phyloP scores from a whole-genome alignment of 371 early-diverging fungal genomes.

The Amoeboaphelidium occidentale region DNA sequence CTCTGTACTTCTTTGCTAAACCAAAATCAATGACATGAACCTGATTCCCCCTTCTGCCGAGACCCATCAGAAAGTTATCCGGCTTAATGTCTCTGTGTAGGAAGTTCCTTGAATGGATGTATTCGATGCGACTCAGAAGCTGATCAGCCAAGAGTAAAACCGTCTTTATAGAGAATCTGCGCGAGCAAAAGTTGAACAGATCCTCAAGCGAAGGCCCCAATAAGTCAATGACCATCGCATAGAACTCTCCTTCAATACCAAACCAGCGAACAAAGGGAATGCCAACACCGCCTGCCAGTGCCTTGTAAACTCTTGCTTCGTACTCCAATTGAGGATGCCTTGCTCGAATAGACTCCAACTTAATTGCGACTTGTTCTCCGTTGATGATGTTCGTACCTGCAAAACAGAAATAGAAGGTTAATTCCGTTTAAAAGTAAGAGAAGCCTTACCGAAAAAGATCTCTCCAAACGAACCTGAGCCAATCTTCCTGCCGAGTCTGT shows the following conservation, averaged over 20 bases:
- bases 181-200: slow-evolving; percentile 91
- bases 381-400: slow-evolving; percentile 70
- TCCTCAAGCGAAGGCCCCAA: slow-evolving; percentile 97
- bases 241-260: slow-evolving; percentile 76
- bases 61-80: slow-evolving; percentile 98
- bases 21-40: slow-evolving; percentile 99
- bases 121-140: slow-evolving; percentile 86
- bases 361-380: slow-evolving; percentile 89
- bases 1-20: slow-evolving; percentile 92
- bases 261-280: slow-evolving; percentile 87
- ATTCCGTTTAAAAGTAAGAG: background rate
- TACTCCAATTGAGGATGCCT: slow-evolving; percentile 92
- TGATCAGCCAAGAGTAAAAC: slow-evolving; percentile 94
- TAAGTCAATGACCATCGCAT: slow-evolving; percentile 96
- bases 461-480: slow-evolving; percentile 98
- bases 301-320: slow-evolving; percentile 83
- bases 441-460: slow-evolving; percentile 67
- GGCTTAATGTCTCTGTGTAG: slow-evolving; percentile 44
- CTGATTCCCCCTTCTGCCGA: slow-evolving; percentile 74
- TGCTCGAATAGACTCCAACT: slow-evolving; percentile 73
- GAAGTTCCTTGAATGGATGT: slow-evolving; percentile 75
- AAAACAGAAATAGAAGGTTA: background rate
- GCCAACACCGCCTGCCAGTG: slow-evolving; percentile 79
- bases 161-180: slow-evolving; percentile 94
- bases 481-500: slow-evolving; percentile 85